Percentiles rank a stretch among this genome's conserved stretches.
Evolutionary conservation across 495 filamentous ascomycete genomes (phyloP).

Genomic region (Antarctomyces pellizariae): DNA sequence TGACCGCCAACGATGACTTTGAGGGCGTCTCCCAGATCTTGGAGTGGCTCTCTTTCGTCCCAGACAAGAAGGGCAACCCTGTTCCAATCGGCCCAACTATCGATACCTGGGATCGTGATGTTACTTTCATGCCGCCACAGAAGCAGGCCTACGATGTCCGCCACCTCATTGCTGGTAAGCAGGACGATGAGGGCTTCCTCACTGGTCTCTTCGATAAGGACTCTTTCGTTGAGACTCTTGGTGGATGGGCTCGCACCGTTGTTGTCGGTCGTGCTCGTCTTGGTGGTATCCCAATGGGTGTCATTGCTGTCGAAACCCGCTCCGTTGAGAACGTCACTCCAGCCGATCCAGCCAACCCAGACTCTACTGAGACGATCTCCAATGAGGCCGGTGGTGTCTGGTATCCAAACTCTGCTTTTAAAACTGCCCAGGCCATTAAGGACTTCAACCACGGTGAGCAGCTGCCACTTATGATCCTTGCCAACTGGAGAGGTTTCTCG

Average conservation of each 20-base stretch:
- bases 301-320: slow-evolving; percentile 90
- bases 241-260: slow-evolving; percentile 90
- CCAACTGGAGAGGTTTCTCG: slow-evolving; percentile 99
- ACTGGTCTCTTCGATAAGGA: slow-evolving; percentile 85
- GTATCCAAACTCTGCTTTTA: slow-evolving; percentile 98
- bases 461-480: slow-evolving; percentile 93
- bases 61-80: slow-evolving; percentile 75
- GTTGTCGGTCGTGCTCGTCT: slow-evolving; percentile 92
- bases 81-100: slow-evolving; percentile 63
- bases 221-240: slow-evolving; percentile 91
- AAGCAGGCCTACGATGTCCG: slow-evolving; percentile 87
- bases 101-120: slow-evolving; percentile 86
- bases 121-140: slow-evolving; percentile 61
- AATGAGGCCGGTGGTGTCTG: slow-evolving; percentile 95
- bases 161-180: slow-evolving; percentile 78
- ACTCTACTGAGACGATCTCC: slow-evolving; percentile 83
- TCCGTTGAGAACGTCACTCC: slow-evolving; percentile 91
- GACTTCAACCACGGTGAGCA: slow-evolving; percentile 99
- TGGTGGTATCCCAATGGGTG: slow-evolving; percentile 94
- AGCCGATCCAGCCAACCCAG: slow-evolving; percentile 94
- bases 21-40: slow-evolving; percentile 95
- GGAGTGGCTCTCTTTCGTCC: slow-evolving; percentile 90
- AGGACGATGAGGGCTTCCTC: slow-evolving; percentile 65
- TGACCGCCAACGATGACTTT: slow-evolving; percentile 95
- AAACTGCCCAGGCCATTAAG: slow-evolving; percentile 93